Base-by-base conservation (phyloP, 106 monocot species). In the Apostasia ramifera region DNA sequence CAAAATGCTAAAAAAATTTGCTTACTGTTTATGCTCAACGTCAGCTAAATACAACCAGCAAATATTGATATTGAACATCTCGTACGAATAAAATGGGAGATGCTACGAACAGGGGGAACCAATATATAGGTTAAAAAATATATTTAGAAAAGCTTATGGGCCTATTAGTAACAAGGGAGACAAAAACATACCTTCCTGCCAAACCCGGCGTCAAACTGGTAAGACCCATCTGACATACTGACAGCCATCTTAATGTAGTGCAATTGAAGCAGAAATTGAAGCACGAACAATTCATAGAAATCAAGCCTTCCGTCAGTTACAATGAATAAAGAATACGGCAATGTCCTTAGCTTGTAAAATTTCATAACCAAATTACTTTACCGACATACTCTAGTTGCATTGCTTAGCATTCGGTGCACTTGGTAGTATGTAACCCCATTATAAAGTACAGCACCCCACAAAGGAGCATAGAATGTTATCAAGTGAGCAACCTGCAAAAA, bases 401-500 rank as follows among this genome's bases (percentile, higher is more conserved):
- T 98, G 71, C 83, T 93, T 66, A 98, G 78, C 89, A 87, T 98
- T 47, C 80, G 93, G 71, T 80, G 90, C 14, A 98, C 98, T 85
- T 98, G 92, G 74, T 81, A 98, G 57, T 98, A 98, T 47, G 92
- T 93, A 79, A 84, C 73, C 59, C 93, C 98, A 74, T 98, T 98
- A 72, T 98, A 98, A 76, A 98, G 84, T 81, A 98, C 93, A 53
- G 98, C 98, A 79, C 98, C 81, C 98, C 92, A 98, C 37, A 98
- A 60, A 59, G 93, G 93, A 72, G 74, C 77, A 80, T 98, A 98
- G 81, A 98, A 98, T 66, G 98, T 98, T 73, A 98, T 69, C 38
- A 98, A 80, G 70, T 93, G 93, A 59, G 87, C 72, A 55, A 81
- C 87, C 94, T 94, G 87, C 61, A 91, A 62, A 61, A 65, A 45